Percentiles rank a stretch among this genome's conserved stretches.
These are phyloP conservation scores for Amyloporia xantha DNA, from an alignment of 768 basidiomycete species.

Conservation along the genomic window DNA sequence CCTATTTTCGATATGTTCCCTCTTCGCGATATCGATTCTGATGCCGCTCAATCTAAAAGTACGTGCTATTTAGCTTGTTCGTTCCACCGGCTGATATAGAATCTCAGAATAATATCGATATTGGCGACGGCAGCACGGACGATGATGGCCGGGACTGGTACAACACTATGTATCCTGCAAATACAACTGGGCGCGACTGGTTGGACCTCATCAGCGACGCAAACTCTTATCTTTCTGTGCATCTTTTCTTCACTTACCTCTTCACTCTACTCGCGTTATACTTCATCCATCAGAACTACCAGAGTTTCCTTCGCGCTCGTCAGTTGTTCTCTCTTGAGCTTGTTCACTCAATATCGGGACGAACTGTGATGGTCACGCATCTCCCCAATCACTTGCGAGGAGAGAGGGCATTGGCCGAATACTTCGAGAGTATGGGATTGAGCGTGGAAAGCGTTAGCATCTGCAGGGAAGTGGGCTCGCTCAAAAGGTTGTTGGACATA, in stretches of 20 bases:
- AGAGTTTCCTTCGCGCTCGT: constrained; percentile 80
- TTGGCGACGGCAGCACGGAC: constrained; percentile 44
- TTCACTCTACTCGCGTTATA: constrained; percentile 85
- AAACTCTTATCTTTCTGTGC: constrained; percentile 81
- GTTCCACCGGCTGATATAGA: not conserved
- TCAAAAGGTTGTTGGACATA: constrained; percentile 68
- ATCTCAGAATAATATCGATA: constrained; percentile 64
- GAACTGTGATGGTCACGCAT: constrained; percentile 83
- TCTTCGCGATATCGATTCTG: constrained; percentile 76
- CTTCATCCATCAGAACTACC: constrained; percentile 85
- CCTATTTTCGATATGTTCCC: constrained; percentile 80
- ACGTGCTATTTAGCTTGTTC: constrained; percentile 20
- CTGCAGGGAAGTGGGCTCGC: constrained; percentile 70
- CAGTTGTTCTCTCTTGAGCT: constrained; percentile 93
- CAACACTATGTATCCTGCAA: constrained; percentile 6
- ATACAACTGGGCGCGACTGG: constrained; percentile 45
- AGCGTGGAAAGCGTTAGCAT: constrained; percentile 90
- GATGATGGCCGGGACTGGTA: constrained; percentile 40
- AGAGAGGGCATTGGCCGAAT: constrained; percentile 83
- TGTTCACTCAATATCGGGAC: constrained; percentile 89
- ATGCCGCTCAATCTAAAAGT: constrained; percentile 96
- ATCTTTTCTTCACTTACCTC: constrained; percentile 90
- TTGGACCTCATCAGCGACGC: constrained; percentile 87
- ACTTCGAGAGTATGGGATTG: constrained; percentile 86
- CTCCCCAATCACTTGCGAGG: constrained; percentile 81